A percentile compares a stretch with the other conserved stretches of the same genome.
phyloP scores from a whole-genome alignment of 345 rosid genomes.

The Firmiana major region DNA sequence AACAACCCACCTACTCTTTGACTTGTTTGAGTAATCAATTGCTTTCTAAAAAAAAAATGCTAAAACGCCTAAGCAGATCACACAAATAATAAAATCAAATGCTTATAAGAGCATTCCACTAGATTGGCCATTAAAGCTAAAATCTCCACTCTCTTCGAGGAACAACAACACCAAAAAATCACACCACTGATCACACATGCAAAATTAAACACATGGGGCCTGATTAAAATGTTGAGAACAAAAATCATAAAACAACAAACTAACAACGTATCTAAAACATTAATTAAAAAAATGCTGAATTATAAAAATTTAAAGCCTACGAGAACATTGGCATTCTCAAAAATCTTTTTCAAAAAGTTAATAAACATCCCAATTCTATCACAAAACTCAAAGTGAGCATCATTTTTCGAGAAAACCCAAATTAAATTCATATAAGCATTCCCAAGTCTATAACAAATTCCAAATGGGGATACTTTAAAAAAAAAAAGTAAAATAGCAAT shows the following conservation, averaged over 20 bases:
- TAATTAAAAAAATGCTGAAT: neutral
- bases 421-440: neutral
- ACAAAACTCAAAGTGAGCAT: no score
- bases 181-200: neutral
- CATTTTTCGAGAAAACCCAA: neutral
- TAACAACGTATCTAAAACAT: neutral
- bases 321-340: neutral
- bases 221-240: no score
- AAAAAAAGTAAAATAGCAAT: neutral
- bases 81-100: neutral
- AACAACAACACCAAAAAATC: neutral
- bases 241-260: neutral
- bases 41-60: neutral
- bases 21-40: neutral
- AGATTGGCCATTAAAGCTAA: neutral
- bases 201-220: neutral
- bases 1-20: neutral
- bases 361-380: no score
- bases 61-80: neutral
- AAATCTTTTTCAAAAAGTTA: neutral
- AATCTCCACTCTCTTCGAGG: neutral
- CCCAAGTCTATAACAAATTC: neutral
- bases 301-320: neutral
- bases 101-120: neutral
- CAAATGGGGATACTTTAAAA: neutral